Percentiles rank a stretch among this genome's conserved stretches.
Conservation (phyloP, 2,329 filamentous ascomycete species). For the Cytospora piceae region DNA sequence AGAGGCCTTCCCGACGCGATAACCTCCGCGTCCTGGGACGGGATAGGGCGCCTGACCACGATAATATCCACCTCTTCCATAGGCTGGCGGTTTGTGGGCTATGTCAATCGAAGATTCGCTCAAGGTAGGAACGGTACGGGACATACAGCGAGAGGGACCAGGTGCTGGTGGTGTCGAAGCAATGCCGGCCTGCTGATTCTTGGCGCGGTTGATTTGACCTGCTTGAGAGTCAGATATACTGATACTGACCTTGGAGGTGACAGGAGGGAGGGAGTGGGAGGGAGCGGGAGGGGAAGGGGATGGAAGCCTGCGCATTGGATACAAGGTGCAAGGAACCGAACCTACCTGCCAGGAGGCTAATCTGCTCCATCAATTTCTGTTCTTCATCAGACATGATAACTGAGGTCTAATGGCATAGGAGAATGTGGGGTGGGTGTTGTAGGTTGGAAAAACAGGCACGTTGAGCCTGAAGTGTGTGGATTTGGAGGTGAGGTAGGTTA, state of each 20-base stretch:
- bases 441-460: background rate
- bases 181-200: conserved; percentile 60
- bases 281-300: conserved; percentile 4
- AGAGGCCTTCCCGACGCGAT: conserved; percentile 42
- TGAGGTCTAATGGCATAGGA: background rate
- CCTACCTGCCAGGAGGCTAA: conserved; percentile 56
- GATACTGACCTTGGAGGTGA: background rate
- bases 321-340: conserved; percentile 15
- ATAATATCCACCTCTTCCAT: conserved; percentile 32
- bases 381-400: conserved; percentile 52
- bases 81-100: conserved; percentile 1
- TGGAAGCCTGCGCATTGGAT: background rate
- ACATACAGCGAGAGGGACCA: conserved; percentile 44
- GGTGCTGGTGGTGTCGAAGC: conserved; percentile 36
- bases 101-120: background rate
- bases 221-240: background rate
- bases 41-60: conserved; percentile 37
- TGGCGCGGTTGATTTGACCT: conserved; percentile 83
- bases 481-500: background rate
- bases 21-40: conserved; percentile 39
- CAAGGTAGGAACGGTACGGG: conserved; percentile 16
- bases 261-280: conserved; percentile 22
- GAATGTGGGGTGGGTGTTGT: background rate
- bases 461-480: background rate
- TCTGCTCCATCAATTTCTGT: conserved; percentile 57